Percentiles rank a stretch among this genome's conserved stretches.
phyloP scores from a whole-genome alignment of 345 rosid genomes.

The Murraya paniculata region DNA sequence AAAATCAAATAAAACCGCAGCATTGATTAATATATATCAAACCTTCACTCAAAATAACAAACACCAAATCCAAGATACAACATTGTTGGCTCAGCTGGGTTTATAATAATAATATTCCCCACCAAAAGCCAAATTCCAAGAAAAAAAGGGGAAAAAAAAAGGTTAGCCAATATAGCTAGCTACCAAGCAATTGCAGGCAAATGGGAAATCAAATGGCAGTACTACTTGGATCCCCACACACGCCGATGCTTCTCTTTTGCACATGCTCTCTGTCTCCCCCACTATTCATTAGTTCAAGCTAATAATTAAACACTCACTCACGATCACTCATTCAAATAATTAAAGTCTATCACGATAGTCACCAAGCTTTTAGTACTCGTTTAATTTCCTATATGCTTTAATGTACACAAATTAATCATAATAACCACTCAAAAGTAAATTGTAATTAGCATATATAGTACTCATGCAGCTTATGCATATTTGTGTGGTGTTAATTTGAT shows the following conservation, averaged over 20 bases:
- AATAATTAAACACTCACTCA: neutral
- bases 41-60: neutral
- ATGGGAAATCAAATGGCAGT: neutral
- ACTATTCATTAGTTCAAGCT: neutral
- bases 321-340: neutral
- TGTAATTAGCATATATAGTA: neutral
- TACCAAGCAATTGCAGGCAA: neutral
- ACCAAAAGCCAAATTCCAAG: neutral
- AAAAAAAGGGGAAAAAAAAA: neutral
- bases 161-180: conserved; percentile 3
- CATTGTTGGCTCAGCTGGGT: neutral
- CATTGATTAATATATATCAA: neutral
- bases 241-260: conserved; percentile 36
- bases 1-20: neutral
- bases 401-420: conserved; percentile 14
- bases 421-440: neutral
- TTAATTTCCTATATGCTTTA: neutral
- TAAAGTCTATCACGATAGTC: neutral
- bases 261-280: conserved; percentile 41
- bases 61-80: conserved; percentile 23
- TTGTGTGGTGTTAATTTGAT: neutral
- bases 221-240: conserved; percentile 17
- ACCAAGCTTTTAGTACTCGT: neutral
- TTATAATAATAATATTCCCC: conserved; percentile 19
- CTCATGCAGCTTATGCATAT: neutral